Base-by-base conservation (phyloP, 2,329 filamentous ascomycete genomes). In the Chaetothyriales sp. region DNA sequence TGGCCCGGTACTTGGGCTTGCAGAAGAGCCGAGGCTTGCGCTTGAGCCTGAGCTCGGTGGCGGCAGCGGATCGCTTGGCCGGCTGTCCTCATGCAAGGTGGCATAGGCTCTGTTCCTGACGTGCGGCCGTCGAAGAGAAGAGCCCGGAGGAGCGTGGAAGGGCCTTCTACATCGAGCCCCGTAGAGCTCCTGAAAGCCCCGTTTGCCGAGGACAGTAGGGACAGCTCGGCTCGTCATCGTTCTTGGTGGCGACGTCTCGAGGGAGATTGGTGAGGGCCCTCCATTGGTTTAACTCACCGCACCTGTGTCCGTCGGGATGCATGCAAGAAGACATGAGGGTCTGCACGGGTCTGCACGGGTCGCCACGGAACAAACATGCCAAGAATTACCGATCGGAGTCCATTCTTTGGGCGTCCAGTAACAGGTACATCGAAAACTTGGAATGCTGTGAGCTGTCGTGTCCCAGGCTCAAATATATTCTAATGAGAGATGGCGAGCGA, bases 191-290 rank as follows among this genome's bases (percentile, higher is more conserved):
- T 51, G 54, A 18, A 59, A 44, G 18, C 53, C 53, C 48, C 60
- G 49, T 50, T 62, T 62, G 46, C 60, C 60, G 52, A 62, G 52
- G 22, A 62, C 50, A 43, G 53, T 61, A 50, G 57, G 55, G 49
- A 55, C 55, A 20, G 58, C 50, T 48, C 54, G 56, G 25, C 60
- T 50, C 29, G 55, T 49, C 59, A 61, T 61, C 15, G 19, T 33
- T 10, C 13, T 20, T 20, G n/a, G 19, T 46, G 8, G 33, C 33
- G 33, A 40, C 15, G 7, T 15, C 10, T 40, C 4, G 33, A 40
- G 33, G 33, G 33, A 15, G 13, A 40, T 40, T 15, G 33, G 15
- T 10, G 15, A 40, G 33, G 33, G 33, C 33, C 10, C 33, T 40
- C 19, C 54, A 56, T 56, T 33, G 46, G 40, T 45, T 43, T 45